Base-by-base conservation (phyloP, 352 stramenopile genomes). In the Globisporangium parvum region DNA sequence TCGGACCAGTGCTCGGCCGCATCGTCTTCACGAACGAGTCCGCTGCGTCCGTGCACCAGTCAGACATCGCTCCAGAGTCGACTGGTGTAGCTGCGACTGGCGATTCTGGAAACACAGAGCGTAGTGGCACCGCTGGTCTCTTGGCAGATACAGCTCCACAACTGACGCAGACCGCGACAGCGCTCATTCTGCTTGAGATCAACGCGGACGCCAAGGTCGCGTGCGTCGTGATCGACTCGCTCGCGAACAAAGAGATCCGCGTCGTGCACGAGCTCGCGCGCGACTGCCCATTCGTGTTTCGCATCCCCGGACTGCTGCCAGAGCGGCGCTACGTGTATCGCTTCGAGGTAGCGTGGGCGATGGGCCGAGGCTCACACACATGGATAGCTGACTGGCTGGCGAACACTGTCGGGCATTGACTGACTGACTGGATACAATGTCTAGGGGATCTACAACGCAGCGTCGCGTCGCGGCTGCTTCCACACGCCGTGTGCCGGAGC, bases 161-260 rank as follows among this genome's bases (percentile, higher is more conserved):
- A 15, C 44, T 47, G 0, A 53, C 21, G 53, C 41, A 23, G 21
- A 54, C 11, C 15, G 37, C 75, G 37, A 71, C 64, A 0, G 77
- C 82, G 2, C 70, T 65, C 0, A 77, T 93, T 55, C 61, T 93
- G 21, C 55, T 93, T 2, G 82, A 93, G 62, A 66, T 87, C 26
- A 80, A 88, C 47, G 60, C 76, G 26, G 48, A 71, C 46, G 70
- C 75, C 17, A 54, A 54, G 3, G 58, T 93, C 47, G 77, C 71
- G 10, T 93, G 82, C 51, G 51, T 88, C 5, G 61, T 89, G 11
- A 71, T 73, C 0, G 76, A 93, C 45, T 73, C 81, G n/a, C 67
- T 93, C 40, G 53, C 67, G 3, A 87, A 87, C 52, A 56, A 66
- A 41, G 68, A 87, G 42, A 52, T 67, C 6, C 72, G 75, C 18